These are phyloP conservation scores for Stagonosporopsis rhizophila DNA, from an alignment of 2,329 filamentous ascomycete species.

Conservation along the genomic window DNA sequence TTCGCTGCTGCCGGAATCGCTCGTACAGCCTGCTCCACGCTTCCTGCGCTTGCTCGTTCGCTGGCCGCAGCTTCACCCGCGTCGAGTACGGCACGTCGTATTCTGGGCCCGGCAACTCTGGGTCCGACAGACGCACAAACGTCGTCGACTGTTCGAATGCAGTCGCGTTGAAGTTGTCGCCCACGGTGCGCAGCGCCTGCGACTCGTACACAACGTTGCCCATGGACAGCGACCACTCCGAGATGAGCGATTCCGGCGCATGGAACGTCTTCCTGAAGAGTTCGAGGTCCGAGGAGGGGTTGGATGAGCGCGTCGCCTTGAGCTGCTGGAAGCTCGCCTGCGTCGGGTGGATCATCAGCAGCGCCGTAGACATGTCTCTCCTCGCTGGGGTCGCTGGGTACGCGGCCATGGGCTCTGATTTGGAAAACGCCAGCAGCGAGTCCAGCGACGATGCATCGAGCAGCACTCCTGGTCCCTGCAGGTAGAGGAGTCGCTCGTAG, in stretches of 20 bases:
- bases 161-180: conserved; percentile 54
- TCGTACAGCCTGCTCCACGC: conserved; percentile 60
- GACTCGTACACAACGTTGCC: conserved; percentile 50
- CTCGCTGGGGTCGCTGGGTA: conserved; percentile 42
- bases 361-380: conserved; percentile 44
- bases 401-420: conserved; percentile 46
- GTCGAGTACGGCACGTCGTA: conserved; percentile 56
- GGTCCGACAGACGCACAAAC: conserved; percentile 57
- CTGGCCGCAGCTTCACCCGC: conserved; percentile 52
- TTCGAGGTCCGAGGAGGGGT: conserved; percentile 39
- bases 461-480: conserved; percentile 55
- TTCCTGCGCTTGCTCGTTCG: conserved; percentile 55
- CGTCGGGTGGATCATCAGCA: conserved; percentile 50
- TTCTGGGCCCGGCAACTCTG: conserved; percentile 58
- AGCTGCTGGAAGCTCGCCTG: conserved; percentile 41
- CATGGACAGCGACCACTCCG: conserved; percentile 48
- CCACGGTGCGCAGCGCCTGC: conserved; percentile 35
- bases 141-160: conserved; percentile 52
- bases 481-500: conserved; percentile 54
- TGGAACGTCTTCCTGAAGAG: conserved; percentile 45
- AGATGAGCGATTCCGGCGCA: conserved; percentile 44
- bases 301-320: conserved; percentile 34
- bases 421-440: conserved; percentile 51
- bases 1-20: conserved; percentile 57
- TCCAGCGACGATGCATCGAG: conserved; percentile 57